Base-by-base conservation (phyloP, 371 early-diverging fungal genomes). In the Lichtheimia hyalospora region DNA sequence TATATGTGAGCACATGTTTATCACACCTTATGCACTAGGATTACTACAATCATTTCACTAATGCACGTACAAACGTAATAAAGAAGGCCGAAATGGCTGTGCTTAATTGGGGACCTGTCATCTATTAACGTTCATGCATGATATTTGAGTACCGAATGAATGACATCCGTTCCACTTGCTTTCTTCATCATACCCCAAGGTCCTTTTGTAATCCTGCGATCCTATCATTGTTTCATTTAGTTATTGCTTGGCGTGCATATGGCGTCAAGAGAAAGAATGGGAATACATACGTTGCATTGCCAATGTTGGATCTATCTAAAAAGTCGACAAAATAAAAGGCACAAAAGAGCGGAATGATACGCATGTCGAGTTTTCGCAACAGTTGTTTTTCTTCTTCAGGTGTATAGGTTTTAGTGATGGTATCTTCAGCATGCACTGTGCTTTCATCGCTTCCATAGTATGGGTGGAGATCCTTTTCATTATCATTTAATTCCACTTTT, bases 301-400 rank as follows among this genome's bases (percentile, higher is more conserved):
- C 60, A 40, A 67, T 56, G 23, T 67, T 67, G 4, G 63, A 41
- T 6, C 68, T 49, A 49, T 67, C 68, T 1, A 63, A 23, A 52
- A 52, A 70, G 53, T 77, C 77, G 15, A 70, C 63, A 63, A 75
- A 79, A 52, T 79, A 79, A 56, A 79, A 72, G 6, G 70, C 14
- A 42, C 79, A 74, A 44, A 79, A 69, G 24, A 75, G 57, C 3
- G 79, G 79, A 61, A 79, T 66, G 27, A 75, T 72, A n/a, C 66
- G 63, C 15, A 54, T 41, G 48, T 79, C 79, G 12, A 79, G 27
- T n/a, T 40, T 62, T 46, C 66, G 60, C 10, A 75, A 56, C 6
- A 79, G 39, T 34, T 59, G 58, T 34, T 70, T 70, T 54, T 74
- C 66, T 50, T 68, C 56, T 23, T 54, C 40, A 21, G 16, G n/a